Evolutionary conservation across 2,329 filamentous ascomycete genomes (phyloP), one percentile per base, ranked within the genome.

Genomic region (Fusarium coffeatum): DNA sequence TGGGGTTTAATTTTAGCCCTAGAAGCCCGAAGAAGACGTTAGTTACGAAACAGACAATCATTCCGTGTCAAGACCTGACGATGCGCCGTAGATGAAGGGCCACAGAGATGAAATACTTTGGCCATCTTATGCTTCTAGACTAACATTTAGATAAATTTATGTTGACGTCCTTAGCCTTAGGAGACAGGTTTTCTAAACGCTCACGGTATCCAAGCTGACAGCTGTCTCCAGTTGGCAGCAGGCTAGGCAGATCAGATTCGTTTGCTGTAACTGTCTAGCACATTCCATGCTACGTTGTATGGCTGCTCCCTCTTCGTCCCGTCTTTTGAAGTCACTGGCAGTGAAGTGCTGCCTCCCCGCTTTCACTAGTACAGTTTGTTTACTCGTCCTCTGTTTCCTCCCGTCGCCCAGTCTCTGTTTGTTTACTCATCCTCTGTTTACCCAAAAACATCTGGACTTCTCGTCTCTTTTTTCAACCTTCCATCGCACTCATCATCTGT

Each of bases 231-330:
- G 30, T 13, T 15, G 30, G 30, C 16, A 34, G 16, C 8, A 37
- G 16, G 16, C 16, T 18, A n/a, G 10, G 7, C 3, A 11, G n/a
- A 37, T 37, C n/a, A n/a, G n/a, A n/a, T n/a, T n/a, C n/a, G n/a
- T n/a, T 37, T 37, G 34, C 10, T 37, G 34, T 10, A 11, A n/a
- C 34, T 37, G 34, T 6, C 28, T 30, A 6, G n/a, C n/a, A n/a
- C 6, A 32, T 15, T 32, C 30, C 30, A 32, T 32, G 15, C 30
- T 32, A 32, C 30, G 12, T 30, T 30, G 12, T 12, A 30, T 30
- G n/a, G n/a, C n/a, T n/a, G n/a, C n/a, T n/a, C n/a, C n/a, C 6
- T 37, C 22, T 51, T 66, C 66, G 61, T 59, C 47, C 22, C 23
- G 22, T 55, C 20, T 43, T 53, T 53, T 13, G 43, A 22, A 45